A percentile compares a stretch with the other conserved stretches of the same genome.
These are phyloP conservation scores for Plasmodium ovale DNA, from an alignment of 169 alveolate genomes.

Conservation along the genomic window DNA sequence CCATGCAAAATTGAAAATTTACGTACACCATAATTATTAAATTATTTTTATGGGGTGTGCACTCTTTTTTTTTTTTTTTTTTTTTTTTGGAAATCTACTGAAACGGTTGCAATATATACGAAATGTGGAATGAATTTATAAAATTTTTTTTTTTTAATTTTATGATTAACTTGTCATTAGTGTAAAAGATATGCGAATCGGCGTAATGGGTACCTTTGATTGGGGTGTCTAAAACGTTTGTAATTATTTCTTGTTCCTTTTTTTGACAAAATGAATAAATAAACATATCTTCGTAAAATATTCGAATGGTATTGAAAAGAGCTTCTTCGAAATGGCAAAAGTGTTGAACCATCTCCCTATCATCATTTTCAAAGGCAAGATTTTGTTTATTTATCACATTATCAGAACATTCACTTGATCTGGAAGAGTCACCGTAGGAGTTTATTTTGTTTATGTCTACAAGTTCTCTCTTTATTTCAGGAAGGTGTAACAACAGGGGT, in stretches of 20 bases:
- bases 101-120: slow-evolving; percentile 12
- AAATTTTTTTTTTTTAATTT: slow-evolving; percentile 44
- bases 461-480: neutral
- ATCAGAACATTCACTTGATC: slow-evolving; percentile 1
- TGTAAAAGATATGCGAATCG: neutral
- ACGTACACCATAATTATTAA: no score
- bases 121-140: slow-evolving; percentile 47
- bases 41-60: no score
- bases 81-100: neutral
- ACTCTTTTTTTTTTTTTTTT: slow-evolving; percentile 18
- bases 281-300: slow-evolving; percentile 47
- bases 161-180: slow-evolving; percentile 25
- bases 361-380: neutral
- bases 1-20: no score
- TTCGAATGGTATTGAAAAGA: slow-evolving; percentile 47
- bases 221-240: neutral
- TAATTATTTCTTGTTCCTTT: neutral
- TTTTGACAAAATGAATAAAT: slow-evolving; percentile 34
- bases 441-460: neutral
- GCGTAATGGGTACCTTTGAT: neutral
- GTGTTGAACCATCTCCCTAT: slow-evolving; percentile 13
- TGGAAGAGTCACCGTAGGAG: neutral
- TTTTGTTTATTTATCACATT: neutral
- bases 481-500: no score
- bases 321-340: slow-evolving; percentile 38